Evolutionary conservation across 441 rosid species (phyloP), one percentile per base, ranked within the genome.

Genomic region (Melastoma candidum): DNA sequence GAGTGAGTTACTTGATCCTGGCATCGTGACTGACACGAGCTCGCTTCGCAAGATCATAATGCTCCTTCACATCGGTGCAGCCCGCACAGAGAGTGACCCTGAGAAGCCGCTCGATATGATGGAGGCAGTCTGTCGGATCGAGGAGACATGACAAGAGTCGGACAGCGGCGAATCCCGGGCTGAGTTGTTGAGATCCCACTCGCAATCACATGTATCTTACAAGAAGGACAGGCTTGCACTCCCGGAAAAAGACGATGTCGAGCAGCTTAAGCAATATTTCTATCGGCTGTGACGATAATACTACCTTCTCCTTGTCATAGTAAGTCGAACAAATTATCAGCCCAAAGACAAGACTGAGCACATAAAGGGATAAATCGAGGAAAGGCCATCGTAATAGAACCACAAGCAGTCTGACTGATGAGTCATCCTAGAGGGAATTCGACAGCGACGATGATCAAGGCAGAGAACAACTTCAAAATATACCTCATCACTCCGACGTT

Each of bases 1-100:
- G 59, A 50, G 61, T 1, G 78, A 84, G 53, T 24, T 81, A 47
- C 74, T 84, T 13, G 96, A 87, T 66, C 92, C 83, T 0, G 78
- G 72, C 58, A 83, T 87, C 26, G 74, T 68, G 44, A n/a, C 64
- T 12, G 58, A 74, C 0, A 29, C 29, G 26, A 46, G 17, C 47
- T 67, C 73, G 0, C 26, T 58, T 3, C 62, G 60, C 0, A 74
- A 74, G 56, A 76, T 87, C 71, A 71, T 67, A 47, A 58, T 57
- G 7, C 80, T 90, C 12, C 74, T 84, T 13, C 54, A 67, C 46
- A 69, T 90, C 6, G 95, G 84, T 11, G 69, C 62, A 2, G 77
- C 63, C 53, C 87, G 97, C 60, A 69, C 78, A 0, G 61, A 72
- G 62, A 70, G 61, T 1, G 65, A 70, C 71, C 83, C 84, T 0